Evolutionary conservation across 768 basidiomycete species (phyloP), one percentile per base, ranked within the genome.

Genomic region (Boletus vermiculosoides): DNA sequence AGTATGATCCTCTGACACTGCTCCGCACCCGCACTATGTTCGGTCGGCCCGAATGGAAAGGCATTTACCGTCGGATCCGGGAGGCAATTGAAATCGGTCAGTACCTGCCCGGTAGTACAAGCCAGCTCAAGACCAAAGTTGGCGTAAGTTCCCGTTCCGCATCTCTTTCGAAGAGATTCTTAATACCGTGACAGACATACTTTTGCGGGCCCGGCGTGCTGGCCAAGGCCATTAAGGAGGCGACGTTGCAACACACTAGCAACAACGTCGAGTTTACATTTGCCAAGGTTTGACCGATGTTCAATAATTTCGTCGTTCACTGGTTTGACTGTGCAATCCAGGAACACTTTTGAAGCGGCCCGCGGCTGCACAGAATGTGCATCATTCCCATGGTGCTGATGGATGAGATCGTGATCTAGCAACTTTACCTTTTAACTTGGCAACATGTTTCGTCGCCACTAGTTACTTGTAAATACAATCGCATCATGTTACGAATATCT

Each of bases 11-110:
- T 31, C 76, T 98, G 56, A 96, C 94, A 2, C 83, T 93, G 34
- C 85, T 97, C 55, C 86, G 89, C 57, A 85, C 91, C 20, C 87
- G 90, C 40, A 97, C 94, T 22, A 88, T 90, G 80, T 97, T 90
- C 67, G 94, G 94, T 16, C 87, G 94, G 36, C 94, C 95, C 20
- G 85, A 96, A 70, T 98, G 92, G 87, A 86, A 85, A 71, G 73
- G 79, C 42, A 89, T 97, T 68, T 96, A 92, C 71, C 74, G 78
- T 22, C 81, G 81, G 57, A 84, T 95, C 74, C 81, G 81, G 62
- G 80, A 83, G 59, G 88, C 88, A 4, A 91, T 98, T 64, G 91
- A 95, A 70, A 71, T 75, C 20, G 94, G 93, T 22, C 84, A 82
- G 56, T 96, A 94, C 71, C 76, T 95, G 42, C 85, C 90, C 18